Percentiles rank a stretch among this genome's conserved stretches.
These are phyloP conservation scores for Diplodia mutila DNA, from an alignment of 2,329 filamentous ascomycete genomes.

Conservation along the genomic window DNA sequence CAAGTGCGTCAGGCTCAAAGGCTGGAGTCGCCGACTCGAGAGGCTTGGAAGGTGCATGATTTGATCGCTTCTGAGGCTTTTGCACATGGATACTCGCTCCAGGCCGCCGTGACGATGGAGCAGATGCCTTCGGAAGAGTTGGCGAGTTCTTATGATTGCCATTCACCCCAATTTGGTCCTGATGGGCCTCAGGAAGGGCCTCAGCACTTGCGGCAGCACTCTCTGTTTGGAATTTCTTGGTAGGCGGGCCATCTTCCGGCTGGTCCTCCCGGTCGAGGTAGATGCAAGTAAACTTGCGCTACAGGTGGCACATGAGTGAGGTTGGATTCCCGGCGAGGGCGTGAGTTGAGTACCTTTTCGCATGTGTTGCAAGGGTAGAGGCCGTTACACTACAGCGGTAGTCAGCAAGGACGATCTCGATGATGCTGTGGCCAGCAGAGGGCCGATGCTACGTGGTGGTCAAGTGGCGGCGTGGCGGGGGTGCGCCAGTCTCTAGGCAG, in stretches of 20 bases:
- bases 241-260: slow-evolving; percentile 44
- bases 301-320: slow-evolving; percentile 17
- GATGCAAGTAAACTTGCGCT: slow-evolving; percentile 46
- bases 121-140: neutral
- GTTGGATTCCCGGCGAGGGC: neutral
- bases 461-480: neutral
- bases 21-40: slow-evolving; percentile 26
- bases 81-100: neutral
- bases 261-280: slow-evolving; percentile 43
- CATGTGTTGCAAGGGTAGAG: slow-evolving; percentile 62
- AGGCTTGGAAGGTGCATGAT: neutral
- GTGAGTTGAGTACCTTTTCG: slow-evolving; percentile 53
- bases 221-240: slow-evolving; percentile 39
- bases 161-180: neutral
- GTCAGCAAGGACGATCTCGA: slow-evolving; percentile 2
- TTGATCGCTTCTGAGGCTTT: neutral
- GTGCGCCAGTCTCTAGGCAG: neutral
- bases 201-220: neutral
- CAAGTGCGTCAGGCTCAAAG: slow-evolving; percentile 30
- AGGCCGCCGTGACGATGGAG: neutral
- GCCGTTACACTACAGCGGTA: slow-evolving; percentile 59
- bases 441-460: slow-evolving; percentile 4
- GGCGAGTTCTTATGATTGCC: slow-evolving; percentile 2
- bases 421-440: neutral
- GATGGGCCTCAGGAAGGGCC: neutral